Conservation (phyloP, 495 filamentous ascomycete species). For the Trichoderma asperelloides region DNA sequence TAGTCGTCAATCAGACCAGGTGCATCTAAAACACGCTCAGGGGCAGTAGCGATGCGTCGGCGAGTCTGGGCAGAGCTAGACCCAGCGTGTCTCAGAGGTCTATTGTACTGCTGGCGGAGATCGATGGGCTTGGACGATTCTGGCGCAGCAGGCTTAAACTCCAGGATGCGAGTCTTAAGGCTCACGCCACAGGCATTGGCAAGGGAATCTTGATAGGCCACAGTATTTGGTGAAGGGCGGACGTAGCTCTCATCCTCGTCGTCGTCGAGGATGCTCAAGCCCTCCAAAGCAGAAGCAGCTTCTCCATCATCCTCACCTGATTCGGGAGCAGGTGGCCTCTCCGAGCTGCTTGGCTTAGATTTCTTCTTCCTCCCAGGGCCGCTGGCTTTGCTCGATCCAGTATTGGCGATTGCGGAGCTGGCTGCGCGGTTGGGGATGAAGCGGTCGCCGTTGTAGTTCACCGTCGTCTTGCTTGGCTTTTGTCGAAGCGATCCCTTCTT, state of each 20-base stretch:
- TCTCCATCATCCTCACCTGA: conserved; percentile 62
- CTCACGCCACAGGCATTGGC: conserved; percentile 88
- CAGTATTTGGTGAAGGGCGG: conserved; percentile 73
- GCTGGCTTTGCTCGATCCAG: conserved; percentile 71
- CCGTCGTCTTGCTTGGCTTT: conserved; percentile 68
- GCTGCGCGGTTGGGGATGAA: conserved; percentile 92
- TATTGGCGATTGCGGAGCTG: conserved; percentile 77
- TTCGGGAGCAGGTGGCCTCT: conserved; percentile 58
- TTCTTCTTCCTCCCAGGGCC: conserved; percentile 53
- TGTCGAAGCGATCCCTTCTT: conserved; percentile 54
- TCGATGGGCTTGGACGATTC: conserved; percentile 98
- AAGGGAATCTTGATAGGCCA: conserved; percentile 87
- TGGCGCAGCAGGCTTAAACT: conserved; percentile 94
- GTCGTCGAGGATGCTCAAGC: conserved; percentile 54
- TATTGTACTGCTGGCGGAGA: conserved; percentile 94
- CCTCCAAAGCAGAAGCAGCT: conserved; percentile 67
- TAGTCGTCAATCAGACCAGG: conserved; percentile 96
- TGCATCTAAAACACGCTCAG: conserved; percentile 94
- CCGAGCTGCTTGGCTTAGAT: conserved; percentile 34
- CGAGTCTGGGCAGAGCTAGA: conserved; percentile 72
- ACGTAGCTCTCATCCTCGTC: conserved; percentile 50
- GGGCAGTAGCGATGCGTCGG: conserved; percentile 84
- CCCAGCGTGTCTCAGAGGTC: conserved; percentile 73
- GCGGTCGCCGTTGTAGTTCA: conserved; percentile 79
- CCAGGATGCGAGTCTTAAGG: conserved; percentile 90